Percentiles rank a stretch among this genome's conserved stretches.
Evolutionary conservation across 345 rosid genomes (phyloP).

Genomic region (Hirschfeldia incana): DNA sequence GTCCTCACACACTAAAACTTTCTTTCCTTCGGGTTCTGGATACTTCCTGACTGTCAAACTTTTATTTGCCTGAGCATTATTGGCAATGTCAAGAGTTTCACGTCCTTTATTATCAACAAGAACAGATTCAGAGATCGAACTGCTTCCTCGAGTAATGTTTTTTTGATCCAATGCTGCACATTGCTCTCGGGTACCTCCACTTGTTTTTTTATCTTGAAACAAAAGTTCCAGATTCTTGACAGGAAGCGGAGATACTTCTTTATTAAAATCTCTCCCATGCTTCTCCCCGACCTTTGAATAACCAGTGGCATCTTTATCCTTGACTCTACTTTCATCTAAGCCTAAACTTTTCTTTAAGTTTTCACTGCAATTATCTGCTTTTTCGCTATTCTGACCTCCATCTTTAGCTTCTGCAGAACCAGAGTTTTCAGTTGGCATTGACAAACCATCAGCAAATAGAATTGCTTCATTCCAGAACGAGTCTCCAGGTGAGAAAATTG

Average conservation of each 20-base stretch:
- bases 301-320: conserved; percentile 33
- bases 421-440: conserved; percentile 42
- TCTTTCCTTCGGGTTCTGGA: conserved; percentile 35
- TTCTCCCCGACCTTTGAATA: conserved; percentile 46
- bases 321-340: conserved; percentile 49
- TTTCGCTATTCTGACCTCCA: conserved; percentile 1
- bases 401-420: conserved; percentile 34
- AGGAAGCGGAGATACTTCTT: conserved; percentile 64
- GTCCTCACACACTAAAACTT: conserved; percentile 38
- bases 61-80: conserved; percentile 34
- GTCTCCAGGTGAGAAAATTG: conserved; percentile 90
- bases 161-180: conserved; percentile 33
- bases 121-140: conserved; percentile 44
- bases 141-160: conserved; percentile 23
- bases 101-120: conserved; percentile 32
- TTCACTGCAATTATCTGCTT: conserved; percentile 40
- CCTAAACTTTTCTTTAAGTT: conserved; percentile 40
- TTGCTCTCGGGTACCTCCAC: conserved; percentile 35
- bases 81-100: conserved; percentile 28
- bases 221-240: conserved; percentile 80
- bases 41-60: conserved; percentile 39
- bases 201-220: conserved; percentile 59
- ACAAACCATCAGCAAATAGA: conserved; percentile 83
- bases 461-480: conserved; percentile 97
- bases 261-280: conserved; percentile 42